phyloP scores from a whole-genome alignment of 768 basidiomycete genomes.

The Suillus decipiens region DNA sequence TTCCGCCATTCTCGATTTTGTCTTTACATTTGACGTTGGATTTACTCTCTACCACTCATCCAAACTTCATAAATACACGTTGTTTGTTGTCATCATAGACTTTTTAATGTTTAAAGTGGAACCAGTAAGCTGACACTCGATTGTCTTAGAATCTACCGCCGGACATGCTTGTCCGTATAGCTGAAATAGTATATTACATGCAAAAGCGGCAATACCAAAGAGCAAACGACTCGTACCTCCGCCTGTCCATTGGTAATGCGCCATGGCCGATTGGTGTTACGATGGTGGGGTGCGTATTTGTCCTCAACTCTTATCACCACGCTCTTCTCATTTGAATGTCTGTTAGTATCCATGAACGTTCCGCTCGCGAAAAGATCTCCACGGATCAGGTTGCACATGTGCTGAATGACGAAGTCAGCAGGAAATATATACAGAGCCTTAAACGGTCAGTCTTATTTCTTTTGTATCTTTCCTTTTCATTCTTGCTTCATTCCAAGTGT shows the following conservation, averaged over 20 bases:
- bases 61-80: not conserved
- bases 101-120: not conserved
- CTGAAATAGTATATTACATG: slow-evolving; percentile 96
- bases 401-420: slow-evolving; percentile 96
- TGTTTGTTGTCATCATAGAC: not conserved
- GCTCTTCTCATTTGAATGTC: not conserved
- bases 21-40: slow-evolving; percentile 4
- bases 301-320: not conserved
- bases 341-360: slow-evolving; percentile 91
- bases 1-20: not conserved
- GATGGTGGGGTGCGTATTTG: slow-evolving; percentile 84
- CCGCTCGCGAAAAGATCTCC: slow-evolving; percentile 96
- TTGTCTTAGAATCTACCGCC: slow-evolving; percentile 65
- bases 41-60: not conserved
- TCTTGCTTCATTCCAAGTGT: not conserved
- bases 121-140: not conserved
- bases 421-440: slow-evolving; percentile 97
- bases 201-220: slow-evolving; percentile 93
- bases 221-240: slow-evolving; percentile 96
- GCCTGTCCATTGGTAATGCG: slow-evolving; percentile 96
- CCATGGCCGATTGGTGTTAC: slow-evolving; percentile 99
- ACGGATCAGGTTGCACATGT: slow-evolving; percentile 98
- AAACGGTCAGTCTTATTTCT: slow-evolving; percentile 66
- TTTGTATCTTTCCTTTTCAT: not conserved
- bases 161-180: slow-evolving; percentile 83